Conservation (phyloP, 495 filamentous ascomycete species). For the Parachaetomium inaequale region DNA sequence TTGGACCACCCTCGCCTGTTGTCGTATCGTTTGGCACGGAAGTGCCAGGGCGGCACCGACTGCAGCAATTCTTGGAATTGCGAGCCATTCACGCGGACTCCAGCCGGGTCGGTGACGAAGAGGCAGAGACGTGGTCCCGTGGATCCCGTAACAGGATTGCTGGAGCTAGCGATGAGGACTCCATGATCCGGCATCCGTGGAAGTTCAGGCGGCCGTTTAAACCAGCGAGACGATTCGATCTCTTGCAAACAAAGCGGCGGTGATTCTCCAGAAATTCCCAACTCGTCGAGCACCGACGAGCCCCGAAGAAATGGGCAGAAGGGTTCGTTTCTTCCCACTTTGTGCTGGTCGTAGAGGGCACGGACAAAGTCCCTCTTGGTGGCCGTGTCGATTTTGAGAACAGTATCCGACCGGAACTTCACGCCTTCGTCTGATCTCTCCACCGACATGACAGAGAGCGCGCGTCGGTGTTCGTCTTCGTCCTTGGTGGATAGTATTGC, state of each 20-base stretch:
- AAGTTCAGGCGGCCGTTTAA: not conserved
- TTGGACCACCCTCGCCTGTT: not conserved
- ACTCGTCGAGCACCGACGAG: slow-evolving; percentile 5
- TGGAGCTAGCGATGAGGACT: not conserved
- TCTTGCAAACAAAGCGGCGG: not conserved
- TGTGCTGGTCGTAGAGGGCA: slow-evolving; percentile 5
- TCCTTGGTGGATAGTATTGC: not conserved
- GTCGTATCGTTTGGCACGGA: not conserved
- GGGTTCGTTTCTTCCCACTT: slow-evolving; percentile 11
- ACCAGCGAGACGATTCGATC: not conserved
- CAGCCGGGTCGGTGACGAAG: not conserved
- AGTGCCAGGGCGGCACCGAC: not conserved
- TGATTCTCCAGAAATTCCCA: not conserved
- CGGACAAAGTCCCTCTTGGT: not conserved
- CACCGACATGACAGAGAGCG: not conserved
- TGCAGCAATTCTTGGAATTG: not conserved
- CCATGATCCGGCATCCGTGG: not conserved
- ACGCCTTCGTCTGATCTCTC: not conserved
- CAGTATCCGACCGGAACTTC: not conserved
- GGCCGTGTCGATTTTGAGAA: not conserved
- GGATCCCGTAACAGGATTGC: not conserved
- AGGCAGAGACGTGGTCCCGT: not conserved
- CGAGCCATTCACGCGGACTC: not conserved
- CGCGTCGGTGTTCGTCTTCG: not conserved
- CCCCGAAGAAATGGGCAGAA: not conserved